Evolutionary conservation across 1,284 basidiomycete genomes (phyloP).

Genomic region (Heterobasidion occidentale): DNA sequence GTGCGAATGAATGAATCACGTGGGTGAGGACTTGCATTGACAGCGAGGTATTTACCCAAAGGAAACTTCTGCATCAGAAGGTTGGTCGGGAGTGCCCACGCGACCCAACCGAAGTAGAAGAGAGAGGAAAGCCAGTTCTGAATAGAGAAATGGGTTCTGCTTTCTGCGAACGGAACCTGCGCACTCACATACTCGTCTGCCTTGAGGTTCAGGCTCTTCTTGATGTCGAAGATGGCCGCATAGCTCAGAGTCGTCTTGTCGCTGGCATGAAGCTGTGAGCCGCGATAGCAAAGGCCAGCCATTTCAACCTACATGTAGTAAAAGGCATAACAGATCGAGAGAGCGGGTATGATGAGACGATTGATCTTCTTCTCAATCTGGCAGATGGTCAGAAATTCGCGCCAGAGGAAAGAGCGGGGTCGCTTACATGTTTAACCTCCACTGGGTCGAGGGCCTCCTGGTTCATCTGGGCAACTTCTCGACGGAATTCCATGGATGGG

Average conservation of each 20-base stretch:
- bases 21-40: constrained; percentile 5
- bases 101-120: constrained; percentile 39
- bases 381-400: too few species aligned
- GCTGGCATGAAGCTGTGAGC: not conserved
- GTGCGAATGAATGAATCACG: constrained; percentile 25
- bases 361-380: not conserved
- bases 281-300: not conserved
- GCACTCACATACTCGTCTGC: not conserved
- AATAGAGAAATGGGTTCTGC: not conserved
- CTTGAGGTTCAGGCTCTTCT: not conserved
- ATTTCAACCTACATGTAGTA: not conserved
- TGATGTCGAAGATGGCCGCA: not conserved
- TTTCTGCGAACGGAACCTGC: not conserved
- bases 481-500: not conserved
- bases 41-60: constrained; percentile 32
- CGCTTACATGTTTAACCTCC: not conserved
- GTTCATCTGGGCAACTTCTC: not conserved
- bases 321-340: not conserved
- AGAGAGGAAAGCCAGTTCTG: constrained; percentile 23
- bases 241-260: not conserved
- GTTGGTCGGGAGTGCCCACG: constrained; percentile 38
- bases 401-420: too few species aligned
- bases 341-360: not conserved
- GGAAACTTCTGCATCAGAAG: constrained; percentile 37
- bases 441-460: not conserved